Evolutionary conservation across 2,329 filamentous ascomycete species (phyloP).

Genomic region (Phialophora chinensis): DNA sequence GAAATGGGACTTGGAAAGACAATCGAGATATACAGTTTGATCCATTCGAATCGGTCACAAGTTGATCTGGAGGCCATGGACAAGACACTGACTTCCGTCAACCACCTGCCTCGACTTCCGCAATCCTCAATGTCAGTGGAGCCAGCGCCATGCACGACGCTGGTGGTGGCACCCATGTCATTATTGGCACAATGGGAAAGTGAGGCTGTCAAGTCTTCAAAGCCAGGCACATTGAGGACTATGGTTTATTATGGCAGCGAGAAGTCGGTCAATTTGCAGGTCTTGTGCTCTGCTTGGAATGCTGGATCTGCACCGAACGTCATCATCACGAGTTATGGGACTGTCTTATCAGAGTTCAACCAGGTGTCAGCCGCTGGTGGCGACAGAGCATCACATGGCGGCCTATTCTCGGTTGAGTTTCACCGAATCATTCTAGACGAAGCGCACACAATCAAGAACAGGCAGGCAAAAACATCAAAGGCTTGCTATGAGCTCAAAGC

Average conservation of each 20-base stretch:
- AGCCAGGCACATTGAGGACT: conserved; percentile 78
- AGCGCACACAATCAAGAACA: conserved; percentile 89
- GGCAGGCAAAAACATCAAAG: conserved; percentile 89
- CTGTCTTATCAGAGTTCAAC: conserved; percentile 86
- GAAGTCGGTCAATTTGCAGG: conserved; percentile 77
- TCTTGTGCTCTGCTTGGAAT: conserved; percentile 77
- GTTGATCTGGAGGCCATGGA: conserved; percentile 44
- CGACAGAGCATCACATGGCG: conserved; percentile 69
- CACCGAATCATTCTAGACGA: conserved; percentile 96
- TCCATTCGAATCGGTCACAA: conserved; percentile 80
- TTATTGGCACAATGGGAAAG: conserved; percentile 96
- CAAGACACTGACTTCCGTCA: conserved; percentile 56
- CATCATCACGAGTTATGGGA: conserved; percentile 93
- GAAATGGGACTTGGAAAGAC: conserved; percentile 98
- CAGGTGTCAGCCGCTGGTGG: conserved; percentile 71
- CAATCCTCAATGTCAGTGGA: conserved; percentile 64
- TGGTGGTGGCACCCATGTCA: conserved; percentile 97
- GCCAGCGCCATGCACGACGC: conserved; percentile 81
- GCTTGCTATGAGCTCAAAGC: conserved; percentile 91
- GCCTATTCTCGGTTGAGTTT: conserved; percentile 90
- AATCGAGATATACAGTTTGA: conserved; percentile 94
- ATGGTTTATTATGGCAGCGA: conserved; percentile 93
- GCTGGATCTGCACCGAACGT: conserved; percentile 79
- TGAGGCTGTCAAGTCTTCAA: conserved; percentile 89
- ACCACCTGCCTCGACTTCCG: conserved; percentile 67